phyloP scores from a whole-genome alignment of 257 asterid genomes.

The Verbena officinalis region DNA sequence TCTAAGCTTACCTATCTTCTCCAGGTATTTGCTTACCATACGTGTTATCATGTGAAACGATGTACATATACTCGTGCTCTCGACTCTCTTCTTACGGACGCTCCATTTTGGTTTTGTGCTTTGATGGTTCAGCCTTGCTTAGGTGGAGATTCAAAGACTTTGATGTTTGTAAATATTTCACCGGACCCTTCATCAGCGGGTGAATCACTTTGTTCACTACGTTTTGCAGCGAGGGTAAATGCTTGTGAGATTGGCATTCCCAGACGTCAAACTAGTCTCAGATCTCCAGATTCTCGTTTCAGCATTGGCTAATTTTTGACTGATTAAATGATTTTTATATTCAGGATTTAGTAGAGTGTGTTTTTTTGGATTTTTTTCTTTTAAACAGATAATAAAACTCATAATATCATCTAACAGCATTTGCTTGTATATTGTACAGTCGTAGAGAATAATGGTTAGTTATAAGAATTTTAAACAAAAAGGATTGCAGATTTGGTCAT shows the following conservation, averaged over 20 bases:
- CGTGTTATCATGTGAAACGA: not conserved
- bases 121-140: slow-evolving; percentile 79
- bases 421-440: slow-evolving; percentile 62
- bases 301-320: slow-evolving; percentile 69
- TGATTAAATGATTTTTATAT: slow-evolving; percentile 3
- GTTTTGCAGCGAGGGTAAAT: slow-evolving; percentile 93
- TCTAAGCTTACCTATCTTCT: slow-evolving; percentile 98
- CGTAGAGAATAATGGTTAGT: slow-evolving; percentile 41
- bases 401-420: slow-evolving; percentile 44
- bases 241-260: slow-evolving; percentile 97
- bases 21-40: slow-evolving; percentile 58
- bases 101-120: not conserved
- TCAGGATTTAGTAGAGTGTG: slow-evolving; percentile 40
- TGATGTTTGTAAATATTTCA: slow-evolving; percentile 92
- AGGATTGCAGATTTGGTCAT: too few species aligned
- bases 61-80: not conserved
- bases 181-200: slow-evolving; percentile 84
- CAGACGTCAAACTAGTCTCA: slow-evolving; percentile 82
- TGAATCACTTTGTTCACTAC: slow-evolving; percentile 93
- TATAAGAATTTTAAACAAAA: too few species aligned
- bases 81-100: slow-evolving; percentile 5
- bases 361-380: slow-evolving; percentile 40
- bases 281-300: slow-evolving; percentile 71
- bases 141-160: slow-evolving; percentile 93
- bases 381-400: slow-evolving; percentile 31